Evolutionary conservation across 176 grass and related monocot genomes (phyloP).

Genomic region (Echinochloa phyllopogon): DNA sequence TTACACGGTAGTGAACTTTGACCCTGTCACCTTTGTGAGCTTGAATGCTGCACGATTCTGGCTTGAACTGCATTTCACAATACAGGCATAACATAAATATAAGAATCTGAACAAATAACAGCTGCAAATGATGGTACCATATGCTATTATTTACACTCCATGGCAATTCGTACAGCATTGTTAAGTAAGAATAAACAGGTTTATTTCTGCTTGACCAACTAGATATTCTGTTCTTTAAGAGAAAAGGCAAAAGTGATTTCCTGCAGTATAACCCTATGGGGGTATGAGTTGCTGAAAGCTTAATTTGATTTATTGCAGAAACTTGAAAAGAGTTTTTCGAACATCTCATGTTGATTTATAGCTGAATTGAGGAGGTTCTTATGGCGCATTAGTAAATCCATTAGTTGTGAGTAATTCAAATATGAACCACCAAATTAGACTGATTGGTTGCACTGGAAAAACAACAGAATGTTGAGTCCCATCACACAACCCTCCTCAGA

Average conservation of each 20-base stretch:
- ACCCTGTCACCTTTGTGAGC: conserved; percentile 96
- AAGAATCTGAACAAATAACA: conserved; percentile 4
- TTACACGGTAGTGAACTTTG: conserved; percentile 99
- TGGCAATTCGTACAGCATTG: not conserved
- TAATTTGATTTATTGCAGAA: not conserved
- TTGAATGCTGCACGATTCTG: conserved; percentile 84
- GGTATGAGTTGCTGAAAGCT: not conserved
- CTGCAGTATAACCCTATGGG: not conserved
- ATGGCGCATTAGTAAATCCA: not conserved
- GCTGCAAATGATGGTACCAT: not conserved
- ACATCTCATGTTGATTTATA: not conserved
- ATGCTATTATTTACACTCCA: not conserved
- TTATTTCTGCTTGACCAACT: not conserved
- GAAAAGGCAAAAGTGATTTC: not conserved
- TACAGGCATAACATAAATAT: not conserved
- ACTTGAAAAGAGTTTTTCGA: not conserved
- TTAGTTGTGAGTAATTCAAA: not conserved
- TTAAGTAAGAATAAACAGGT: not conserved
- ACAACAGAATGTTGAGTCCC: not conserved
- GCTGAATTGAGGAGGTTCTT: not conserved
- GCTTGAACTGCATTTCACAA: conserved; percentile 72
- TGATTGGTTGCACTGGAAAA: not conserved
- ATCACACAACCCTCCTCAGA: not conserved
- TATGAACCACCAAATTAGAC: not conserved
- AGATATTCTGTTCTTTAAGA: not conserved